Evolutionary conservation across 2,329 filamentous ascomycete species (phyloP).

Genomic region (Colletotrichum musicola): DNA sequence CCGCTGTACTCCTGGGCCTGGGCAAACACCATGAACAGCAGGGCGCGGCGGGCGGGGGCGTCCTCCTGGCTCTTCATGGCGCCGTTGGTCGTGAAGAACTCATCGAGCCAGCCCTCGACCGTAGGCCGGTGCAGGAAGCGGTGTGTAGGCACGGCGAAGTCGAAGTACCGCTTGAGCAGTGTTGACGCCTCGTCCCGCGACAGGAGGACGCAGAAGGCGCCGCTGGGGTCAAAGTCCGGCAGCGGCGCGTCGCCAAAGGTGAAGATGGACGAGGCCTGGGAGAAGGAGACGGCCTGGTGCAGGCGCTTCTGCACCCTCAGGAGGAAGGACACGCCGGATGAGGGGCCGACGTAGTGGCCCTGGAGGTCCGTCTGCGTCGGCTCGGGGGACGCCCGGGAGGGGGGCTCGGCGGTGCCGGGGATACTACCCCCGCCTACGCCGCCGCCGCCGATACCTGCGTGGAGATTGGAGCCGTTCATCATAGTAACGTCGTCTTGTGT

Average conservation of each 20-base stretch:
- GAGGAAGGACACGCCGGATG: conserved; percentile 48
- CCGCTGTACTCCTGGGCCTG: conserved; percentile 59
- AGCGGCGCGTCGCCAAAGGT: conserved; percentile 66
- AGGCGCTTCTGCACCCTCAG: conserved; percentile 48
- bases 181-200: conserved; percentile 50
- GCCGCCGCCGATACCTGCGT: neutral
- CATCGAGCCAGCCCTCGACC: conserved; percentile 60
- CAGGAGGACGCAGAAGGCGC: conserved; percentile 53
- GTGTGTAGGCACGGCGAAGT: conserved; percentile 68
- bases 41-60: conserved; percentile 51
- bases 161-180: conserved; percentile 65
- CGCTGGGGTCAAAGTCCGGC: conserved; percentile 50
- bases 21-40: conserved; percentile 65
- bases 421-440: neutral
- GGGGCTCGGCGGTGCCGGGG: conserved; percentile 52
- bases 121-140: conserved; percentile 66
- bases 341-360: conserved; percentile 49
- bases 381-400: conserved; percentile 57
- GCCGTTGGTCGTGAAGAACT: conserved; percentile 54
- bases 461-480: conserved; percentile 21
- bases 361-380: conserved; percentile 47
- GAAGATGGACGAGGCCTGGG: conserved; percentile 57
- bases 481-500: conserved; percentile 8
- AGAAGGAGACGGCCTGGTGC: conserved; percentile 42
- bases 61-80: conserved; percentile 43